phyloP scores from a whole-genome alignment of 225 moss, liverwort and hornwort species.

The Physcomitrium patens region DNA sequence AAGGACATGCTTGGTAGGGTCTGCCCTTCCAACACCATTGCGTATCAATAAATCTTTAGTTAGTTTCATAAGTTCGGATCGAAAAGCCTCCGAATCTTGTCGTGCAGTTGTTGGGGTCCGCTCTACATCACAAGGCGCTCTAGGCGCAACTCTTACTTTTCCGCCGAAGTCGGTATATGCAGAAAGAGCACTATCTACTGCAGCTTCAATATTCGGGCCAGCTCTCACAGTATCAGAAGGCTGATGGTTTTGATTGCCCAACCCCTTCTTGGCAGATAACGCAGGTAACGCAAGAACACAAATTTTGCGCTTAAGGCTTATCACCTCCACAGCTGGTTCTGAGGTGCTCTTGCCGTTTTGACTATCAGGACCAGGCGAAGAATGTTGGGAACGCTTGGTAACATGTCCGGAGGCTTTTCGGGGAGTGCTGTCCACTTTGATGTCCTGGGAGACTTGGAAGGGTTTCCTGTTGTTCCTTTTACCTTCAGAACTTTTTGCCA shows the following conservation, averaged over 20 bases:
- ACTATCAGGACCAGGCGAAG: constrained; percentile 7
- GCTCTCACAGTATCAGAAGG: neutral
- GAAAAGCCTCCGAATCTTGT: neutral
- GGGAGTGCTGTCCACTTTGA: neutral
- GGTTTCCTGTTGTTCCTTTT: constrained; percentile 2
- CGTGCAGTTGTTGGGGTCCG: neutral
- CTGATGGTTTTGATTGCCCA: constrained; percentile 8
- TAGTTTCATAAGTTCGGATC: neutral
- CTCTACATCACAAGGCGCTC: neutral
- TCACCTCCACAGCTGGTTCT: neutral
- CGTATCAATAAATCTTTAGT: neutral
- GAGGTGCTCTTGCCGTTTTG: neutral
- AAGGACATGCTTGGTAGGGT: constrained; percentile 3
- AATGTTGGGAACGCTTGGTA: neutral
- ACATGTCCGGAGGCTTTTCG: neutral
- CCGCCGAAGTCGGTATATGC: too few species aligned
- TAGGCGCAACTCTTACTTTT: too few species aligned
- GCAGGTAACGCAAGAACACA: constrained; percentile 9
- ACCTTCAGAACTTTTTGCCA: neutral
- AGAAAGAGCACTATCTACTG: neutral
- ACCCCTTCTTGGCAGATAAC: neutral
- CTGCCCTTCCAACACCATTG: neutral
- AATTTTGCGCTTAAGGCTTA: constrained; percentile 18
- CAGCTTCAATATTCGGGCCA: constrained; percentile 11
- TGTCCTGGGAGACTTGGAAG: constrained; percentile 3